Base-by-base conservation (phyloP, 139 green algal species). In the Auxenochlorella protothecoides region DNA sequence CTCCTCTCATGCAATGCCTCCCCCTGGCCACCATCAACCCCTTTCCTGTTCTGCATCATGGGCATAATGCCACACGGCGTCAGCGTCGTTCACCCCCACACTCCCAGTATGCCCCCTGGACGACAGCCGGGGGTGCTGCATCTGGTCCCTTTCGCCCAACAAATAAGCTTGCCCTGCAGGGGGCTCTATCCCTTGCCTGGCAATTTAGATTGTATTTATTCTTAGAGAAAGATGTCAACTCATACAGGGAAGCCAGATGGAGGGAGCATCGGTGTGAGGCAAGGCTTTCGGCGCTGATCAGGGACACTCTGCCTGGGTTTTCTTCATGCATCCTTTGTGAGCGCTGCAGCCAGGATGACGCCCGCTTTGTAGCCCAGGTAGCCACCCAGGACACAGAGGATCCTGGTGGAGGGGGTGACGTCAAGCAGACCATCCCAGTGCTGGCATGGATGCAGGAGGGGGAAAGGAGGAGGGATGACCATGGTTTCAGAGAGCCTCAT, bases 331-430 rank as follows among this genome's bases (percentile, higher is more conserved):
- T 5, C 65, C 61, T 11, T 44, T 8, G 13, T 5, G 6, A 44
- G 7, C 15, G 65, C 51, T 53, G 3, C 11, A 27, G 53, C 76
- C 4, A 70, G 72, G 4, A 88, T 65, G 14, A 88, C 44, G 0
- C 81, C 81, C 11, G 82, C 63, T 68, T 88, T 88, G 74, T 83
- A 88, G 74, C 78, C 85, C 59, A 88, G 73, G 72, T 87, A 88
- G 53, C 83, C 83, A 8, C 70, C 59, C 55, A 84, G 52, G n/a
- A 72, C 75, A 5, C 76, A 63, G 13, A 78, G 74, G 53, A 87
- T 66, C 75, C 27, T 44, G 27, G 27, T 44, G 27, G 27, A 1
- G 27, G 27, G 27, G 1, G 27, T 0, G 27, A 44, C 27, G 27
- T 44, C 27, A 44, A 44, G 27, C 27, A 44, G 27, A 44, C 27